Evolutionary conservation across 371 early-diverging fungal species (phyloP), one percentile per base, ranked within the genome.

Genomic region (Blakeslea trispora): DNA sequence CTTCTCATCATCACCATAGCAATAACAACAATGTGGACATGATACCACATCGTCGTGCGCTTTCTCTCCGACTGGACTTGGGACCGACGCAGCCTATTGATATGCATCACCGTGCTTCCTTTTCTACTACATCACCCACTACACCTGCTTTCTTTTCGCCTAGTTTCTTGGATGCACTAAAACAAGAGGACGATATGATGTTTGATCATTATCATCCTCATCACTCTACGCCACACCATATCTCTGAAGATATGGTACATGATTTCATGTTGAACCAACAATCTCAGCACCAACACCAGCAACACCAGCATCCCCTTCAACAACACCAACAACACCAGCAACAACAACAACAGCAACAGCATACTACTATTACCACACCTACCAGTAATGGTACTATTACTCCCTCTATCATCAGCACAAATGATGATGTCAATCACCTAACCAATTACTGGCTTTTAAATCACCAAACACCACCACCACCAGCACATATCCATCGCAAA

Each of bases 121-220:
- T 44, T 53, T 60, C 54, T 42, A 50, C 35, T 32, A 54, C 63
- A 10, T 63, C 71, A 11, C 81, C 83, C 3, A 74, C 77, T 9
- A 86, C 85, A 9, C 85, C 85, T 0, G 81, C 79, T 18, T 83
- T 85, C 68, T 85, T 85, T 42, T 79, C 86, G 21, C 84, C 86
- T 15, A 79, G 79, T 31, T 84, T 85, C 43, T 65, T 81, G 34
- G 83, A 84, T 32, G 81, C 86, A 22, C 61, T 84, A n/a, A 77
- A 79, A 51, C 74, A 81, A 24, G 71, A 74, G 15, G 63, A 59
- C 8, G 56, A 61, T 61, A 82, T 52, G 75, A 82, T 47, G 23
- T 52, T 57, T 24, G 43, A 55, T 39, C 43, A 46, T 35, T 23
- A 34, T 18, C 41, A 37, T 50, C 44, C 31, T 34, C 53, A 41